Evolutionary conservation across 352 stramenopile species (phyloP).

Genomic region (Globisporangium sylvaticum): DNA sequence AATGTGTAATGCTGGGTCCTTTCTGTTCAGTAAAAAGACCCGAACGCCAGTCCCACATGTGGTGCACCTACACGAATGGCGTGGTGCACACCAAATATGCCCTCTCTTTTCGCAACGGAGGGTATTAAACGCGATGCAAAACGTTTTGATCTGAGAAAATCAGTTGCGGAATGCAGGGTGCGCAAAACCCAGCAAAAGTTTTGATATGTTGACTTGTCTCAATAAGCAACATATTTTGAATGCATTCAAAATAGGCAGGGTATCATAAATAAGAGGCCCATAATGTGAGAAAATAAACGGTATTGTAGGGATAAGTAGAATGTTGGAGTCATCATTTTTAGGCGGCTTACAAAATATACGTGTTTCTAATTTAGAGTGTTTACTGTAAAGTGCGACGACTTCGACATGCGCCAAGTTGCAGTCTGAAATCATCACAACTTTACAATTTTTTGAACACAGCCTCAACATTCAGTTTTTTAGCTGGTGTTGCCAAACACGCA

Average conservation of each 20-base stretch:
- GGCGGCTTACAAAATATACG: not conserved
- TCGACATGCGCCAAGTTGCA: not conserved
- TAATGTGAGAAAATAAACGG: too few species aligned
- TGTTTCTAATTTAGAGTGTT: not conserved
- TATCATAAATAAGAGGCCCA: not conserved
- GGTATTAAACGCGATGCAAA: not conserved
- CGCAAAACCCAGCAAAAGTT: not conserved
- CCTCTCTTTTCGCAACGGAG: not conserved
- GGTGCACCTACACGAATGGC: not conserved
- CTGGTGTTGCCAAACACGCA: not conserved
- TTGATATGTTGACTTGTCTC: not conserved
- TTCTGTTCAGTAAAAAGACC: not conserved
- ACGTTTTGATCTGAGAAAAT: not conserved
- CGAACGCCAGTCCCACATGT: not conserved
- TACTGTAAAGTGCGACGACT: not conserved
- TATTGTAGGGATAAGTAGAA: too few species aligned
- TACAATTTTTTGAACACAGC: not conserved
- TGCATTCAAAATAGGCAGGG: not conserved
- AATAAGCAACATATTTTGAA: not conserved
- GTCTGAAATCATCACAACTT: not conserved
- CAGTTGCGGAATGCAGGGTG: not conserved
- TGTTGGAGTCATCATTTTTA: not conserved
- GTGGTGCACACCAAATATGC: not conserved
- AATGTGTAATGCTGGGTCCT: not conserved
- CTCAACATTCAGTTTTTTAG: not conserved